Percentiles rank a stretch among this genome's conserved stretches.
phyloP scores from a whole-genome alignment of 2,329 filamentous ascomycete genomes.

The Scedosporium boydii region DNA sequence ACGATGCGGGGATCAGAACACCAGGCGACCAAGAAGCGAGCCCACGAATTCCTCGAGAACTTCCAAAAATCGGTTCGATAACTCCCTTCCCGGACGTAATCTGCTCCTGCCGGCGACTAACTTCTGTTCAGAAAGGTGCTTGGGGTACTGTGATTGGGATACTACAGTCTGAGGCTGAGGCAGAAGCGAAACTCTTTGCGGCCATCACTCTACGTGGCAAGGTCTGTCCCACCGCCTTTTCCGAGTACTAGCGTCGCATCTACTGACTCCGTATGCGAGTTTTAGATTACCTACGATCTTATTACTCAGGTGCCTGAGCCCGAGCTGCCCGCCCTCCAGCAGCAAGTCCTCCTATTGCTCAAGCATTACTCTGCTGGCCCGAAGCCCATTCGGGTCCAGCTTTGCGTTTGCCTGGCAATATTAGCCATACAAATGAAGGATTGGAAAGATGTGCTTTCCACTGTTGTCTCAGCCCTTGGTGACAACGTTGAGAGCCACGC shows the following conservation, averaged over 20 bases:
- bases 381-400: conserved; percentile 76
- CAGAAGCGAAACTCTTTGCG: conserved; percentile 87
- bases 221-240: conserved; percentile 38
- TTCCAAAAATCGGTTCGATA: conserved; percentile 89
- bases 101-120: not conserved
- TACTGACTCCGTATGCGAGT: not conserved
- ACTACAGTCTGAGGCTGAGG: conserved; percentile 69
- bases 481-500: conserved; percentile 69
- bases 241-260: not conserved
- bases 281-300: conserved; percentile 90
- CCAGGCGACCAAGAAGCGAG: conserved; percentile 72
- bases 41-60: conserved; percentile 81
- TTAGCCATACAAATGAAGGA: conserved; percentile 91
- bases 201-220: conserved; percentile 97
- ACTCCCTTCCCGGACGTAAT: conserved; percentile 4
- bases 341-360: conserved; percentile 73
- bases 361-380: conserved; percentile 74
- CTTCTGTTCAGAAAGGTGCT: conserved; percentile 63
- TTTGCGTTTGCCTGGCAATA: conserved; percentile 90
- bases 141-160: conserved; percentile 86
- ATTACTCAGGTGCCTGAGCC: conserved; percentile 69
- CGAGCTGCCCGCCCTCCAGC: conserved; percentile 67
- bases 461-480: conserved; percentile 70
- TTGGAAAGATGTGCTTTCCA: conserved; percentile 86
- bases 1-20: conserved; percentile 81